Base-by-base conservation (phyloP, 208 protist species). In the Acanthamoeba culbertsoni region DNA sequence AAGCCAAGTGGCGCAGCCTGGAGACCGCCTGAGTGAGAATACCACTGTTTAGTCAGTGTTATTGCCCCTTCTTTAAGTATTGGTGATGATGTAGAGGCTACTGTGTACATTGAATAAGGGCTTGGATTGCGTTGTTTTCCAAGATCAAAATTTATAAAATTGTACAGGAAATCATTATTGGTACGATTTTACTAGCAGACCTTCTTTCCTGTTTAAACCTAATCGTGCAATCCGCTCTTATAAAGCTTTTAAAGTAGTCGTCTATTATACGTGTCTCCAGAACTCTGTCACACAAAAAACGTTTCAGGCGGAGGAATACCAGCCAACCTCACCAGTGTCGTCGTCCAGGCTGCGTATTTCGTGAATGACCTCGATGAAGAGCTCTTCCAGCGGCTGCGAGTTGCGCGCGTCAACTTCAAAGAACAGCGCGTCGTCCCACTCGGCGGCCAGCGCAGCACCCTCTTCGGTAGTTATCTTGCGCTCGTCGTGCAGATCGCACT, bases 331-430 rank as follows among this genome's bases (percentile, higher is more conserved):
- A 23, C 51, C 23, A n/a, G 16, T 23, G 14, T 14, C 16, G 23
- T 59, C 51, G 16, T 59, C 51, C 51, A n/a, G 59, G 28, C 12
- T 55, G 8, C 31, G 59, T 10, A 68, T 7, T 7, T 84, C 73
- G 26, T n/a, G 45, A 23, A 55, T 16, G 73, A 55, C 7, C 73
- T 46, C 73, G 26, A 37, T 0, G 26, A 98, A 98, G 33, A 93
- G 68, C 23, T 96, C 94, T 28, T 97, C 94, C 28, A 97, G 95
- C 28, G 4, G 20, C 7, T 98, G 97, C 1, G 96, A 68, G 73
- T 95, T 62, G 20, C 79, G 84, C 88, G 97, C 95, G 62, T 94
- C 42, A 53, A 92, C 55, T 62, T 96, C 95, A 20, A 94, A 73
- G 75, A 97, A 89, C 73, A 96, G 96, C 59, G 92, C 40, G 35